A percentile compares a stretch with the other conserved stretches of the same genome.
phyloP scores from a whole-genome alignment of 768 basidiomycete genomes.

The Lactarius tabidus region DNA sequence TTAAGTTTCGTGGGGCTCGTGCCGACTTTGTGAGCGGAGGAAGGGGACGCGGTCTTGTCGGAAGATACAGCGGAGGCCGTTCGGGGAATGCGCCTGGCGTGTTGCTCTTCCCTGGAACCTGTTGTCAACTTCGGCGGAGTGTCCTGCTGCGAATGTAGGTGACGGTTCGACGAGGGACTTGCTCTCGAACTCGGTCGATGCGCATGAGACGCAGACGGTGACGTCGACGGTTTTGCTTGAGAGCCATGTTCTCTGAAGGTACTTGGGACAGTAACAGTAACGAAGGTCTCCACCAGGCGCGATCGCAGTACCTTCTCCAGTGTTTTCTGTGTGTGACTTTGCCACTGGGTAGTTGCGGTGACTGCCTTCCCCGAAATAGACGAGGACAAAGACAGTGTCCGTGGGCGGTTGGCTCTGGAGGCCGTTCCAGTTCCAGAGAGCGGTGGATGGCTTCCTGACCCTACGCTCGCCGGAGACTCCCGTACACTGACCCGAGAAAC shows the following conservation, averaged over 20 bases:
- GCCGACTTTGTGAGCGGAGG: constrained; percentile 5
- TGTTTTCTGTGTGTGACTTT: constrained; percentile 61
- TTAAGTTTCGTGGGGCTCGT: not conserved
- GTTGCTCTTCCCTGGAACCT: constrained; percentile 10
- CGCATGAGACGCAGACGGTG: constrained; percentile 2
- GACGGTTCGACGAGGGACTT: constrained; percentile 13
- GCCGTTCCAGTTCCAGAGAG: constrained; percentile 12
- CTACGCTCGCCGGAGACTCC: constrained; percentile 31
- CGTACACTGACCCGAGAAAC: constrained; percentile 22
- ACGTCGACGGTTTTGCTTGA: not conserved
- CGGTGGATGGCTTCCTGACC: constrained; percentile 16
- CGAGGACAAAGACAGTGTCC: constrained; percentile 16
- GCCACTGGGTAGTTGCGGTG: constrained; percentile 37
- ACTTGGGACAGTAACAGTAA: constrained; percentile 47
- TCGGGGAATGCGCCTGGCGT: constrained; percentile 5
- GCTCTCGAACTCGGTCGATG: constrained; percentile 9
- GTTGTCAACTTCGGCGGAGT: constrained; percentile 1
- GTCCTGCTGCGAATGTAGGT: not conserved
- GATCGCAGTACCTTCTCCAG: constrained; percentile 70
- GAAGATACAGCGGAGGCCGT: not conserved
- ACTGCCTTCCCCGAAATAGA: constrained; percentile 16
- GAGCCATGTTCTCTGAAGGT: not conserved
- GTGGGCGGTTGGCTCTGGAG: constrained; percentile 10
- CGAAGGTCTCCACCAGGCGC: constrained; percentile 74
- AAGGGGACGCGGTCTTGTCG: constrained; percentile 1